Conservation (phyloP, 2,329 filamentous ascomycete genomes). For the Neonectria coccinea region DNA sequence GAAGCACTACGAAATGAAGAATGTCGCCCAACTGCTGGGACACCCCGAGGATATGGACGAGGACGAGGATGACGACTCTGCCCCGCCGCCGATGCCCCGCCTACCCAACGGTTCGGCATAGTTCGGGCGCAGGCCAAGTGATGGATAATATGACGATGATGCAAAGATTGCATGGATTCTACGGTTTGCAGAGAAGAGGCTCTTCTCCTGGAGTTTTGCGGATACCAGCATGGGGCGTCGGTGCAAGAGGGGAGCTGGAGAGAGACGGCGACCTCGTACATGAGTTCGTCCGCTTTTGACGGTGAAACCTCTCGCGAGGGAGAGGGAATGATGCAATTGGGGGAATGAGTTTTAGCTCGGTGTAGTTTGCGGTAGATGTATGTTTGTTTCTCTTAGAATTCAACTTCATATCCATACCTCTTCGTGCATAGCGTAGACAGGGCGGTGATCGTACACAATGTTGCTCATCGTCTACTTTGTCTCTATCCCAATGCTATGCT, state of each 20-base stretch:
- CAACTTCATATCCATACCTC: constrained; percentile 21
- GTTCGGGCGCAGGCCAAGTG: constrained; percentile 18
- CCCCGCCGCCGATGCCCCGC: constrained; percentile 56
- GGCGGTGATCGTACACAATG: not conserved
- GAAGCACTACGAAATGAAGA: constrained; percentile 99
- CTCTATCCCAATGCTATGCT: not conserved
- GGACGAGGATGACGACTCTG: constrained; percentile 65
- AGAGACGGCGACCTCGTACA: constrained; percentile 22
- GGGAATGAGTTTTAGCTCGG: constrained; percentile 9
- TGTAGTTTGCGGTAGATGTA: constrained; percentile 21
- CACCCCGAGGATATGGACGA: constrained; percentile 76
- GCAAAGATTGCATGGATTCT: constrained; percentile 19
- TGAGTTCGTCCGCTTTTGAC: constrained; percentile 32
- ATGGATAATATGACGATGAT: constrained; percentile 26
- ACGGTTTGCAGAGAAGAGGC: constrained; percentile 19
- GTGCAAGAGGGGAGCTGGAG: constrained; percentile 35
- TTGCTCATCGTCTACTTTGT: not conserved
- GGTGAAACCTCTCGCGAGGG: constrained; percentile 1
- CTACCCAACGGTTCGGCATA: constrained; percentile 56
- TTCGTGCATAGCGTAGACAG: constrained; percentile 3
- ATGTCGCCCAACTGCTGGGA: constrained; percentile 88
- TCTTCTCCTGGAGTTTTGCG: constrained; percentile 45
- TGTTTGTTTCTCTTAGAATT: constrained; percentile 30
- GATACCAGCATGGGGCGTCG: constrained; percentile 46
- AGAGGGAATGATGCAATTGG: constrained; percentile 3